phyloP scores from a whole-genome alignment of 2,329 filamentous ascomycete genomes.

The Coniochaeta hoffmannii region DNA sequence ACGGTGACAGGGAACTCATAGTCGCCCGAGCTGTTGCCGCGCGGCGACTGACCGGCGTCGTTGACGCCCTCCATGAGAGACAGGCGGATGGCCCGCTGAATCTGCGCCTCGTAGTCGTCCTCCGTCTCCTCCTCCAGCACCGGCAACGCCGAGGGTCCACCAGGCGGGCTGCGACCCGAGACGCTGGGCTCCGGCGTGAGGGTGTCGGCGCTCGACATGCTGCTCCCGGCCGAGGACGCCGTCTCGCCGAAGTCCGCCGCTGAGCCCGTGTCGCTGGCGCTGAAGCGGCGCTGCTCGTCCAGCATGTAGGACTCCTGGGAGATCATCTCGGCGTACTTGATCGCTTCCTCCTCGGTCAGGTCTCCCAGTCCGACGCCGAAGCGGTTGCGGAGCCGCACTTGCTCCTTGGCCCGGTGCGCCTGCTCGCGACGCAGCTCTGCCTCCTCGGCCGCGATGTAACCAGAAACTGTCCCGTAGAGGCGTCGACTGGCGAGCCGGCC shows the following conservation, averaged over 20 bases:
- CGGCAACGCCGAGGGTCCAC: slow-evolving; percentile 8
- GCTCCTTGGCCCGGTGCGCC: slow-evolving; percentile 57
- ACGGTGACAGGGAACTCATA: slow-evolving; percentile 44
- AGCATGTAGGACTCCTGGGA: slow-evolving; percentile 51
- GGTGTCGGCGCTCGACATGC: slow-evolving; percentile 31
- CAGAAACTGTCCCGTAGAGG: slow-evolving; percentile 62
- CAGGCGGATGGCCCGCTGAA: slow-evolving; percentile 55
- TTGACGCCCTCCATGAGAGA: slow-evolving; percentile 51
- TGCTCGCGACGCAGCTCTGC: slow-evolving; percentile 71
- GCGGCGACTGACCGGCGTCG: slow-evolving; percentile 36
- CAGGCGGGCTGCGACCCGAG: slow-evolving; percentile 28
- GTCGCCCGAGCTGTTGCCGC: slow-evolving; percentile 36
- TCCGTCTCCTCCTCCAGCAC: slow-evolving; percentile 29
- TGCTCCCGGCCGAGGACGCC: slow-evolving; percentile 32
- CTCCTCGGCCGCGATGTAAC: slow-evolving; percentile 82
- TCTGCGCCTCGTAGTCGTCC: slow-evolving; percentile 51
- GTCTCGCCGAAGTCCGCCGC: slow-evolving; percentile 39
- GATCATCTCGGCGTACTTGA: slow-evolving; percentile 59
- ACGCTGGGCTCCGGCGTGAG: slow-evolving; percentile 49
- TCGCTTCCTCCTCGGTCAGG: slow-evolving; percentile 57
- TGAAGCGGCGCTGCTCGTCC: slow-evolving; percentile 50
- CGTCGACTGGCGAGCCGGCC: slow-evolving; percentile 42
- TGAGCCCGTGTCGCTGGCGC: slow-evolving; percentile 42
- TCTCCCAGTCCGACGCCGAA: slow-evolving; percentile 76
- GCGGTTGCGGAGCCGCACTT: slow-evolving; percentile 63